Evolutionary conservation across 1,284 basidiomycete species (phyloP).

Genomic region (Cryptococcus sp.): DNA sequence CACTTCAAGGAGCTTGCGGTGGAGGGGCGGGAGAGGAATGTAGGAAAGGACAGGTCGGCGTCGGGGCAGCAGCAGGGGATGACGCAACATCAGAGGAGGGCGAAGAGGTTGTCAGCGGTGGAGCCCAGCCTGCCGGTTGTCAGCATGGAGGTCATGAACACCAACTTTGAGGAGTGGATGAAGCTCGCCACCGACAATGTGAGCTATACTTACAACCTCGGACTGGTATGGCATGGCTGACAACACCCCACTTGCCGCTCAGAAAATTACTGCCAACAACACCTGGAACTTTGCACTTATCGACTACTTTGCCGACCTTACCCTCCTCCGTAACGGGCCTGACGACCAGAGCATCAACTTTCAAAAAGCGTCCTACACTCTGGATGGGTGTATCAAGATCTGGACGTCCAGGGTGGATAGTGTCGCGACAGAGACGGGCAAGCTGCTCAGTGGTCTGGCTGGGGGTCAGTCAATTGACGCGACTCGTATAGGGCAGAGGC

Average conservation of each 20-base stretch:
- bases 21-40: slow-evolving; percentile 13
- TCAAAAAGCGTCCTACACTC: slow-evolving; percentile 93
- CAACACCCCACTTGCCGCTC: slow-evolving; percentile 5
- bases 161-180: slow-evolving; percentile 99
- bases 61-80: slow-evolving; percentile 25
- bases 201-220: neutral
- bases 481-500: neutral
- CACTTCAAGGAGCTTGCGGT: slow-evolving; percentile 33
- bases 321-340: slow-evolving; percentile 82
- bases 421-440: slow-evolving; percentile 94
- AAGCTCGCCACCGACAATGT: slow-evolving; percentile 99
- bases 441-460: slow-evolving; percentile 87
- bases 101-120: slow-evolving; percentile 39
- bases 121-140: slow-evolving; percentile 31
- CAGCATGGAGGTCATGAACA: slow-evolving; percentile 71
- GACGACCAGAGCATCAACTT: slow-evolving; percentile 94
- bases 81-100: slow-evolving; percentile 13
- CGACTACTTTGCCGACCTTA: slow-evolving; percentile 99
- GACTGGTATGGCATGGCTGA: neutral
- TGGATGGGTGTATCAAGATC: slow-evolving; percentile 99
- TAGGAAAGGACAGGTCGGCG: slow-evolving; percentile 21
- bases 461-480: slow-evolving; percentile 37
- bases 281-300: slow-evolving; percentile 98
- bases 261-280: slow-evolving; percentile 99
- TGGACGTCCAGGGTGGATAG: slow-evolving; percentile 98